A percentile compares a stretch with the other conserved stretches of the same genome.
phyloP scores from a whole-genome alignment of 768 basidiomycete genomes.

The Calvatia gigantea region DNA sequence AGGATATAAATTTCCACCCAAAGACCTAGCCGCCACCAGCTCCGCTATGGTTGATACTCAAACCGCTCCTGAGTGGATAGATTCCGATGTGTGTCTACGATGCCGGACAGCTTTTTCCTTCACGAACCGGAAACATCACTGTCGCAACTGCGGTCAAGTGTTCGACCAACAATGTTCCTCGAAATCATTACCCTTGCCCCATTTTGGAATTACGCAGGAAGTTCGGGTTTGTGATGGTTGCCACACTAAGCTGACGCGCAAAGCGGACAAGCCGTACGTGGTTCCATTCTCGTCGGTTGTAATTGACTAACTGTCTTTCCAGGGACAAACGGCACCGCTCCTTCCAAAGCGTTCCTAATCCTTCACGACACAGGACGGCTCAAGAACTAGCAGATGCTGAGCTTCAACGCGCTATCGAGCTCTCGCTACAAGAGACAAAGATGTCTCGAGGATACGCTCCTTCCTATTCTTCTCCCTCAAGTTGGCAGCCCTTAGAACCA shows the following conservation, averaged over 20 bases:
- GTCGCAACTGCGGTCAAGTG: constrained; percentile 95
- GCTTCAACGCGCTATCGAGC: constrained; percentile 88
- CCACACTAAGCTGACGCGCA: constrained; percentile 69
- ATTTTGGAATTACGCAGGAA: constrained; percentile 89
- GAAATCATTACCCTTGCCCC: constrained; percentile 79
- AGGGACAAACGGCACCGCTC: constrained; percentile 51
- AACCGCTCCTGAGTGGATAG: constrained; percentile 95
- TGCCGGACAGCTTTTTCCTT: constrained; percentile 90
- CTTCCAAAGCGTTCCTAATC: constrained; percentile 49
- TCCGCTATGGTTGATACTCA: constrained; percentile 89
- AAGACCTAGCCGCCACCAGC: constrained; percentile 62
- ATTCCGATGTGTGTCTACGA: constrained; percentile 90
- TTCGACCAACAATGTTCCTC: constrained; percentile 94
- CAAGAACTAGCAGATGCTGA: constrained; percentile 79
- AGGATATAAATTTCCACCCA: constrained; percentile 87
- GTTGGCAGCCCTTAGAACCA: constrained; percentile 66
- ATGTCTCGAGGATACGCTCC: constrained; percentile 67
- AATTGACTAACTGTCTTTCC: constrained; percentile 12
- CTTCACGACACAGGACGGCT: constrained; percentile 46
- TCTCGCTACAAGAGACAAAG: constrained; percentile 79
- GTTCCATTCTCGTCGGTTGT: background rate
- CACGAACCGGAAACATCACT: constrained; percentile 97
- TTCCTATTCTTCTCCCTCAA: constrained; percentile 48
- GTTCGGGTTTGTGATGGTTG: constrained; percentile 95
- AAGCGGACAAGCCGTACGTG: constrained; percentile 41